phyloP scores from a whole-genome alignment of 495 filamentous ascomycete genomes.

The Podospora pseudopauciseta region DNA sequence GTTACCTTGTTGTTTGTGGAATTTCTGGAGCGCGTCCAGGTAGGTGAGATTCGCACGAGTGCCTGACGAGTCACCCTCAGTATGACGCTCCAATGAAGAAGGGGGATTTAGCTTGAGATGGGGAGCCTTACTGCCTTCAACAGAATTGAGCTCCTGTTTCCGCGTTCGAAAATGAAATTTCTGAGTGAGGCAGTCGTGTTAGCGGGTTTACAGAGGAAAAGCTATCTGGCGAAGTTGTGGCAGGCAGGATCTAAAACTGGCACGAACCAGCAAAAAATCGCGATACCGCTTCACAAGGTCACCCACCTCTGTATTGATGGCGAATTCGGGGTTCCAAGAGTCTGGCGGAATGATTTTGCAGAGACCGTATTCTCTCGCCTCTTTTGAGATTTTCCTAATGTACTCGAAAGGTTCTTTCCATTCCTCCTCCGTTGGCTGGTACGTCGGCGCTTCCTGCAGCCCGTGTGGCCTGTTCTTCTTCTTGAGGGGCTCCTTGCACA shows the following conservation, averaged over 20 bases:
- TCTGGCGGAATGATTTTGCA: conserved; percentile 94
- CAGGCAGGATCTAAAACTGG: too few relatives aligned
- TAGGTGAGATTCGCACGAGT: conserved; percentile 95
- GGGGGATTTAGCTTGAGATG: conserved; percentile 21
- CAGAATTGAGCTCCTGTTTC: conserved; percentile 95
- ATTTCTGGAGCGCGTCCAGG: conserved; percentile 90
- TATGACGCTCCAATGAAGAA: conserved; percentile 2
- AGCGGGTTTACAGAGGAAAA: background rate
- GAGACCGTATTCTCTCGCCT: conserved; percentile 81
- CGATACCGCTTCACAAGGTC: background rate
- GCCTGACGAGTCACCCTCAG: conserved; percentile 49
- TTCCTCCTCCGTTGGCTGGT: conserved; percentile 84
- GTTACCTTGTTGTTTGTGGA: conserved; percentile 93
- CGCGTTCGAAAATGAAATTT: conserved; percentile 95
- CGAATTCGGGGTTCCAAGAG: conserved; percentile 89
- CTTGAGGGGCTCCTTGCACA: conserved; percentile 71
- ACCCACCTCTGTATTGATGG: conserved; percentile 93
- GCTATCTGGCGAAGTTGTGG: background rate
- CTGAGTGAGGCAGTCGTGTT: conserved; percentile 42
- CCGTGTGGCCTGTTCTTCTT: conserved; percentile 72
- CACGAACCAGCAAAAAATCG: background rate
- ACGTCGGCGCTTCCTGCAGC: conserved; percentile 87
- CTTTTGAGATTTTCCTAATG: conserved; percentile 81
- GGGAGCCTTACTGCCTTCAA: conserved; percentile 85
- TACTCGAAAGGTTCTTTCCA: conserved; percentile 92